Percentiles rank a stretch among this genome's conserved stretches.
These are phyloP conservation scores for Podila minutissima DNA, from an alignment of 192 early-diverging fungal genomes.

Conservation along the genomic window DNA sequence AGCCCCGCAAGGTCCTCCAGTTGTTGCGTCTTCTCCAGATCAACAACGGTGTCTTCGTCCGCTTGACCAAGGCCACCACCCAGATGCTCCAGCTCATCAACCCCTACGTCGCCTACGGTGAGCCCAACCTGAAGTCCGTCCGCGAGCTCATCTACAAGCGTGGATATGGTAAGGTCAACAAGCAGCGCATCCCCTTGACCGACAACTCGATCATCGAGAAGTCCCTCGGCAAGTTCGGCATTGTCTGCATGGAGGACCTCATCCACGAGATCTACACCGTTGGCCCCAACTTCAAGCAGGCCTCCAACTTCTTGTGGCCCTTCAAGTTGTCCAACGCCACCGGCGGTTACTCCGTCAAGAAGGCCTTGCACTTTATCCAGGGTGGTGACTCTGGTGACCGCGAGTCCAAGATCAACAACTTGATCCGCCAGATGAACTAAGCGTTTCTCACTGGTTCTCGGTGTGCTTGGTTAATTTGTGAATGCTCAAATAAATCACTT, in stretches of 20 bases:
- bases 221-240: slow-evolving; percentile 91
- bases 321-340: slow-evolving; percentile 99
- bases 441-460: neutral
- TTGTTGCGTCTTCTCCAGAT: slow-evolving; percentile 99
- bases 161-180: slow-evolving; percentile 98
- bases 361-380: slow-evolving; percentile 95
- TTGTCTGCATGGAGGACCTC: slow-evolving; percentile 98
- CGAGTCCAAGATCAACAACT: slow-evolving; percentile 95
- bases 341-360: slow-evolving; percentile 94
- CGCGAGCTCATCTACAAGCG: slow-evolving; percentile 99
- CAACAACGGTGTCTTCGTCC: slow-evolving; percentile 98
- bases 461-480: slow-evolving; percentile 38
- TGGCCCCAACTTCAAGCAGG: slow-evolving; percentile 97
- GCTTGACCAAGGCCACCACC: slow-evolving; percentile 94
- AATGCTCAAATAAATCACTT: slow-evolving; percentile 23
- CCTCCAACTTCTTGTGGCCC: slow-evolving; percentile 99
- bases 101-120: slow-evolving; percentile 94
- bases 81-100: slow-evolving; percentile 98
- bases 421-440: slow-evolving; percentile 59
- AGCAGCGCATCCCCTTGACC: slow-evolving; percentile 95
- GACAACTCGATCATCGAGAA: slow-evolving; percentile 97
- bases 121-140: slow-evolving; percentile 98
- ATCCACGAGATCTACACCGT: slow-evolving; percentile 99
- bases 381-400: slow-evolving; percentile 98
- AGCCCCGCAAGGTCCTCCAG: slow-evolving; percentile 99